Evolutionary conservation across 495 filamentous ascomycete genomes (phyloP), one percentile per base, ranked within the genome.

Genomic region (Penicillium coprophilum): DNA sequence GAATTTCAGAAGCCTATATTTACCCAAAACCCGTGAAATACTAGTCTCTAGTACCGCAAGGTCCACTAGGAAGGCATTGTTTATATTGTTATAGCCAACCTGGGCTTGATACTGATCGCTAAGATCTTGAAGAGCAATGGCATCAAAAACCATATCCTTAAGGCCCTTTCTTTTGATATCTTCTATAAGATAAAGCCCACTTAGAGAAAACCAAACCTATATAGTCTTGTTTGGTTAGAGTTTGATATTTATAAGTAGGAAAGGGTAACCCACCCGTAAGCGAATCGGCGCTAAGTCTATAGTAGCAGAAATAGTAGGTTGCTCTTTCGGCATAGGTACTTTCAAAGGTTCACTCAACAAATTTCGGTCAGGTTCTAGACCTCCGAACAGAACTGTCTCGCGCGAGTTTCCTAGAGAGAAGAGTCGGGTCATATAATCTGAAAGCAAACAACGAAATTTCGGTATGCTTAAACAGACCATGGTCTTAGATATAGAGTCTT

Each of bases 321-420:
- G 24, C 24, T 24, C 24, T 24, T 24, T 24, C 24, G 24, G 24
- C 24, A 24, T 24, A 24, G 2, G 2, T 24, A 5, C 24, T 24
- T 24, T 24, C 5, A 5, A 24, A 24, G 24, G 24, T 24, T 5
- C 24, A 5, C 24, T 24, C 24, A 24, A 24, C 24, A 5, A 24
- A 3, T 10, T 31, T 31, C 30, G 40, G 5, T 21, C 23, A 3
- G 46, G 46, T 2, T 49, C 46, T 49, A 17, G 30, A 27, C 46
- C 46, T 36, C 46, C 46, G 13, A 49, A 49, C 13, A 49, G 7
- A 49, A 49, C 30, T 23, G 46, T 49, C 46, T 49, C 46, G 30
- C 46, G 30, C 30, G 46, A 36, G 28, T 9, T 49, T n/a, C 46
- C 19, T 49, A 17, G 30, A n/a, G 46, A 49, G 38, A 15, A 49